Conservation (phyloP, 1,284 basidiomycete species). For the Austroboletus niveus region DNA sequence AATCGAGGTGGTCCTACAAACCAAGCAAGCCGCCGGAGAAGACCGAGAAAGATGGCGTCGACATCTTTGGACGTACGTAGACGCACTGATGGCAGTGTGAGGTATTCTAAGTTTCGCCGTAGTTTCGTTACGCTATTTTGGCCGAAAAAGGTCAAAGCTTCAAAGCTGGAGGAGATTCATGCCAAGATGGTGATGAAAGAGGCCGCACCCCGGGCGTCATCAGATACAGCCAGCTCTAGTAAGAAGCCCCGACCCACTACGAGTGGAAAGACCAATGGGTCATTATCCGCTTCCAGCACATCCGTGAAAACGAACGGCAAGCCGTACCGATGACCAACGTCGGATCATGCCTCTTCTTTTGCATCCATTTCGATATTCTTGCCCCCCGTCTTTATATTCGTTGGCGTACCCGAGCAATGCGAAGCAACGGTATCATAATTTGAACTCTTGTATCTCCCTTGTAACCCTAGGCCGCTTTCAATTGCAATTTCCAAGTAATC, state of each 20-base stretch:
- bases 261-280: constrained; percentile 49
- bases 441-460: constrained; percentile 15
- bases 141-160: constrained; percentile 94
- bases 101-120: constrained; percentile 10
- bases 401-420: constrained; percentile 24
- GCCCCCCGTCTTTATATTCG: constrained; percentile 17
- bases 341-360: constrained; percentile 7
- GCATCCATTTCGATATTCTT: constrained; percentile 9
- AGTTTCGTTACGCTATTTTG: constrained; percentile 95
- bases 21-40: constrained; percentile 75
- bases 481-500: constrained; percentile 14
- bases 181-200: constrained; percentile 91
- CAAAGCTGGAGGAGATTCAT: constrained; percentile 89
- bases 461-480: constrained; percentile 25
- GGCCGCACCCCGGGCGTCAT: constrained; percentile 49
- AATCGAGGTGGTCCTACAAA: constrained; percentile 82
- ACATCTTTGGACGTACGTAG: constrained; percentile 91
- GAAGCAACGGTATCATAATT: constrained; percentile 28
- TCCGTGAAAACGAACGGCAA: constrained; percentile 38
- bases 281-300: constrained; percentile 30
- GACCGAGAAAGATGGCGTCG: constrained; percentile 86
- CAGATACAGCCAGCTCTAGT: constrained; percentile 37
- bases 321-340: constrained; percentile 23
- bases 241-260: constrained; percentile 56
- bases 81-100: constrained; percentile 1